Evolutionary conservation across 805 yeast species (phyloP).

Genomic region (Kurtzmaniella cleridarum): DNA sequence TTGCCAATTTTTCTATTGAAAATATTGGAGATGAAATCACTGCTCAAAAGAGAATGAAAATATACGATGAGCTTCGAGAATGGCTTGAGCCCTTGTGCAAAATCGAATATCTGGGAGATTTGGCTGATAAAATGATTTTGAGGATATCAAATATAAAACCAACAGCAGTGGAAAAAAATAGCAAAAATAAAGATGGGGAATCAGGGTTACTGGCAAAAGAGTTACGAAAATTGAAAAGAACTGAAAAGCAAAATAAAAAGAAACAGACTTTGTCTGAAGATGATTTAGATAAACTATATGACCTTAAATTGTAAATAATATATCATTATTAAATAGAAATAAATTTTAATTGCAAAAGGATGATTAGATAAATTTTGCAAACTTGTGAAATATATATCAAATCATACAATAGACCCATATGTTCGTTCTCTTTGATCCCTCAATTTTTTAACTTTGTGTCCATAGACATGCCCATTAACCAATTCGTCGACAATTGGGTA

Average conservation of each 20-base stretch:
- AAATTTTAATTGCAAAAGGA: not conserved
- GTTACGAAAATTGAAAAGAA: constrained; percentile 12
- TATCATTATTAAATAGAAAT: constrained; percentile 5
- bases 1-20: constrained; percentile 12
- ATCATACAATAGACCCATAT: constrained; percentile 7
- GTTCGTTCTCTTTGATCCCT: constrained; percentile 19
- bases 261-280: constrained; percentile 14
- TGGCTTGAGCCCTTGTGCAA: constrained; percentile 27
- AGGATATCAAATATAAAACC: constrained; percentile 12
- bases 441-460: constrained; percentile 36
- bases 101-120: constrained; percentile 20
- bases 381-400: constrained; percentile 6
- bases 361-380: constrained; percentile 2
- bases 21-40: constrained; percentile 9
- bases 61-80: constrained; percentile 18
- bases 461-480: constrained; percentile 34
- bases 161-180: constrained; percentile 1
- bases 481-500: constrained; percentile 42
- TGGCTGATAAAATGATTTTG: constrained; percentile 20
- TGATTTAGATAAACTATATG: constrained; percentile 36
- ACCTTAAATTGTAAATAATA: constrained; percentile 33
- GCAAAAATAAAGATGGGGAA: constrained; percentile 5
- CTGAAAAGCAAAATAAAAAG: constrained; percentile 12
- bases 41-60: constrained; percentile 22
- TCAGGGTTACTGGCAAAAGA: constrained; percentile 11